These are phyloP conservation scores for Rosa chinensis DNA, from an alignment of 306 rosid species.

Conservation along the genomic window DNA sequence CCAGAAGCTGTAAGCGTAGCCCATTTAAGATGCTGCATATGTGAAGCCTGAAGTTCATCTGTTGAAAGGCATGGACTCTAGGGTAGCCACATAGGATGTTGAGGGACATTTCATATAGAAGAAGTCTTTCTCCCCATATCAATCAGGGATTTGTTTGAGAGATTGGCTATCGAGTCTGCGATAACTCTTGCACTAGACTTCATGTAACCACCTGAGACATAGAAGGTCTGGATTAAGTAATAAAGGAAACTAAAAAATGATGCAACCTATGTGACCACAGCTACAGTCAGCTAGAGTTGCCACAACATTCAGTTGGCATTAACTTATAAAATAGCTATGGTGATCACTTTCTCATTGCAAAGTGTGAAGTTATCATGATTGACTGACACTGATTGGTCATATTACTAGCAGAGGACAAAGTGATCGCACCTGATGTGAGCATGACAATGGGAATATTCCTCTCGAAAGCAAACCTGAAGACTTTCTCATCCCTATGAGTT, in stretches of 20 bases:
- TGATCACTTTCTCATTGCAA: background rate
- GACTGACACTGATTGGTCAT: background rate
- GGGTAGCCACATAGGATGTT: background rate
- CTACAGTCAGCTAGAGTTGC: background rate
- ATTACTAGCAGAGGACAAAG: background rate
- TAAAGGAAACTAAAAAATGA: background rate
- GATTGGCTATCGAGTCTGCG: constrained; percentile 83
- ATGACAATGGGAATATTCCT: constrained; percentile 80
- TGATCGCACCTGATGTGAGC: constrained; percentile 84
- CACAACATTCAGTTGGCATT: background rate
- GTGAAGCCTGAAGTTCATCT: background rate
- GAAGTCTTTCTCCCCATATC: constrained; percentile 33
- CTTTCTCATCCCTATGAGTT: constrained; percentile 81
- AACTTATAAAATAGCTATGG: background rate
- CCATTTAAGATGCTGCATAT: background rate
- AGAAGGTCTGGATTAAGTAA: background rate
- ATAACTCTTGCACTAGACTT: constrained; percentile 85
- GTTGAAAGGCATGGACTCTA: background rate
- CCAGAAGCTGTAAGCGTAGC: background rate
- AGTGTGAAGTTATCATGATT: background rate
- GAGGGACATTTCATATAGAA: constrained; percentile 5
- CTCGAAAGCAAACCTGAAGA: constrained; percentile 72
- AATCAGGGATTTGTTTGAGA: constrained; percentile 62
- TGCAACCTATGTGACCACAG: background rate
- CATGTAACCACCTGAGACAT: constrained; percentile 90